Base-by-base conservation (phyloP, 2,329 filamentous ascomycete species). In the Fusarium duplospermum region DNA sequence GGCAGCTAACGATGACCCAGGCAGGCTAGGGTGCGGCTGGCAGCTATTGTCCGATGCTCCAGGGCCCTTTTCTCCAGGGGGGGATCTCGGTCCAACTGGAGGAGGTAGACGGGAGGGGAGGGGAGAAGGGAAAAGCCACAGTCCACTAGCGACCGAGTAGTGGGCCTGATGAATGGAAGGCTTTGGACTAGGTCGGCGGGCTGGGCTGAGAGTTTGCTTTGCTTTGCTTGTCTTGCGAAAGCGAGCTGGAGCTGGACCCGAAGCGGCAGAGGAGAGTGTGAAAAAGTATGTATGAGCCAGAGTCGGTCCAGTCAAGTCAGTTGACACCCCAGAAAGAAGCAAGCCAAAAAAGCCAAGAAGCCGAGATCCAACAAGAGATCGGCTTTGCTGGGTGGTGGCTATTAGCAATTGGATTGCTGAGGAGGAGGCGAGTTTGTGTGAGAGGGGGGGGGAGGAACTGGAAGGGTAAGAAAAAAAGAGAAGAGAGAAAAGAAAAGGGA, bases 191-290 rank as follows among this genome's bases (percentile, higher is more conserved):
- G 42, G 20, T 45, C 13, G 42, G 16, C 42, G 42, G 20, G 57
- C 70, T 72, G 60, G 64, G 33, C 70, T 47, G 70, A 72, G 59
- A 67, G 67, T 71, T 73, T 73, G 57, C 67, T 58, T 70, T 45
- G 40, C 40, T 45, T 50, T 50, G 45, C 24, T 50, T 50, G 45
- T 24, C 45, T 27, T 50, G 45, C 24, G 20, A 45, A 13, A 71
- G 71, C 56, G 67, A 56, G 63, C 72, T 69, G 72, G 72, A 74
- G 54, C 61, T 61, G 50, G 22, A 27, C 71, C 68, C 61, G 64
- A 72, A 72, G 35, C 64, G 64, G 71, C 61, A 69, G 45, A 24
- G 18, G 18, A 50, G 45, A 38, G 20, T 40, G 47, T 31, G 6
- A 18, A 47, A 45, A 38, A 61, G 67, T 52, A 52, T 50, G 29